A percentile compares a stretch with the other conserved stretches of the same genome.
Conservation (phyloP, 2,329 filamentous ascomycete species). For the Stenocarpella maydis region DNA sequence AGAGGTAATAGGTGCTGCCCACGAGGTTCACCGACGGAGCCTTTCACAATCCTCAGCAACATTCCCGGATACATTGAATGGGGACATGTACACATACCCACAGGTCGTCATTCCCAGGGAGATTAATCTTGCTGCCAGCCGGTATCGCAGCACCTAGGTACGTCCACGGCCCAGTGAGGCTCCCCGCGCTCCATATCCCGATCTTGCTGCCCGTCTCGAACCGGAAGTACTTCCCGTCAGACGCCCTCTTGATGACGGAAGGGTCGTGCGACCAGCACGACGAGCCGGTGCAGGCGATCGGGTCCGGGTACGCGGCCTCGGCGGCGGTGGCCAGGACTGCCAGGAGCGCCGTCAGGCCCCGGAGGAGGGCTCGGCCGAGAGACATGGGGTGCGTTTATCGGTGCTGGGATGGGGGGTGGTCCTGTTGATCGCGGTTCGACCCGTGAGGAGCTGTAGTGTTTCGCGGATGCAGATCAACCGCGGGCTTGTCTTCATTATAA, state of each 20-base stretch:
- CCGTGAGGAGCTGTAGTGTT: neutral
- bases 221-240: conserved; percentile 49
- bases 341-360: conserved; percentile 24
- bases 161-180: conserved; percentile 51
- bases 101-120: conserved; percentile 51
- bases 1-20: conserved; percentile 69
- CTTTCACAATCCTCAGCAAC: conserved; percentile 44
- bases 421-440: conserved; percentile 3
- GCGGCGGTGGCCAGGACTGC: conserved; percentile 26
- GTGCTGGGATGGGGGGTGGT: no score
- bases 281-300: conserved; percentile 46
- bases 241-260: conserved; percentile 45
- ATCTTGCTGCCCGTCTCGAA: conserved; percentile 50
- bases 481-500: conserved; percentile 1
- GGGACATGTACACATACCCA: conserved; percentile 52
- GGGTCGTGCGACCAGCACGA: conserved; percentile 50
- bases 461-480: conserved; percentile 4
- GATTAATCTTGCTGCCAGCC: conserved; percentile 49
- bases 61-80: no score
- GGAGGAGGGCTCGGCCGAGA: conserved; percentile 12
- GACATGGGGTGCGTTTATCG: neutral
- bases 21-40: conserved; percentile 70
- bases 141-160: conserved; percentile 51
- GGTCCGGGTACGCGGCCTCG: conserved; percentile 42
- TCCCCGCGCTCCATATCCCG: conserved; percentile 44